These are phyloP conservation scores for Cylindrodendrum hubeiense DNA, from an alignment of 2,329 filamentous ascomycete species.

Conservation along the genomic window DNA sequence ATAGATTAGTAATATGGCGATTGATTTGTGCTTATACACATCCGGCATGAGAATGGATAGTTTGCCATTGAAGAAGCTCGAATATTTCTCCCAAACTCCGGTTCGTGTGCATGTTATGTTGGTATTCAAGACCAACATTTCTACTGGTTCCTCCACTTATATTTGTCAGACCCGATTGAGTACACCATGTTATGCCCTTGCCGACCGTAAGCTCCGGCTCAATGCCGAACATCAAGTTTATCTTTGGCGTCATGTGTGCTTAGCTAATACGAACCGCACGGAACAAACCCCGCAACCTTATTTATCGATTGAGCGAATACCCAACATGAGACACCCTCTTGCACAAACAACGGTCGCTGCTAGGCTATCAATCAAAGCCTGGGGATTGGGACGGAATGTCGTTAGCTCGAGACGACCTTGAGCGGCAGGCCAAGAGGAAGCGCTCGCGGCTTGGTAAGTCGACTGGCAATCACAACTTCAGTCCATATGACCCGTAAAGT, in stretches of 20 bases:
- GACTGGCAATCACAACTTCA: not conserved
- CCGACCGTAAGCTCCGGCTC: not conserved
- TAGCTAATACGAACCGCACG: not conserved
- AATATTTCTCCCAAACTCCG: not conserved
- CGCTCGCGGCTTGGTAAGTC: conserved; percentile 14
- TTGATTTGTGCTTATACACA: too few relatives aligned
- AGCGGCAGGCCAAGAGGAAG: conserved; percentile 4
- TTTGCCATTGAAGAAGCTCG: not conserved
- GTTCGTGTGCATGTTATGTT: not conserved
- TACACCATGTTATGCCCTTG: not conserved
- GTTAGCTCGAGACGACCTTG: not conserved
- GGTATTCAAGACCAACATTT: not conserved
- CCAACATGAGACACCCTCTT: not conserved
- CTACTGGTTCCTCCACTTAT: not conserved
- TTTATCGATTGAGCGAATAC: not conserved
- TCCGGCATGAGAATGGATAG: too few relatives aligned
- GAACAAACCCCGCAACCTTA: not conserved
- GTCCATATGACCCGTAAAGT: not conserved
- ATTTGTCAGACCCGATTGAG: not conserved
- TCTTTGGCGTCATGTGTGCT: not conserved
- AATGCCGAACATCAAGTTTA: not conserved
- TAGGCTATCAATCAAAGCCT: not conserved
- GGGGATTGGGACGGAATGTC: not conserved
- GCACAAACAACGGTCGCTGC: not conserved
- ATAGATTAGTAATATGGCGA: too few relatives aligned